These are phyloP conservation scores for Glycine soja DNA, from an alignment of 306 rosid species.

Conservation along the genomic window DNA sequence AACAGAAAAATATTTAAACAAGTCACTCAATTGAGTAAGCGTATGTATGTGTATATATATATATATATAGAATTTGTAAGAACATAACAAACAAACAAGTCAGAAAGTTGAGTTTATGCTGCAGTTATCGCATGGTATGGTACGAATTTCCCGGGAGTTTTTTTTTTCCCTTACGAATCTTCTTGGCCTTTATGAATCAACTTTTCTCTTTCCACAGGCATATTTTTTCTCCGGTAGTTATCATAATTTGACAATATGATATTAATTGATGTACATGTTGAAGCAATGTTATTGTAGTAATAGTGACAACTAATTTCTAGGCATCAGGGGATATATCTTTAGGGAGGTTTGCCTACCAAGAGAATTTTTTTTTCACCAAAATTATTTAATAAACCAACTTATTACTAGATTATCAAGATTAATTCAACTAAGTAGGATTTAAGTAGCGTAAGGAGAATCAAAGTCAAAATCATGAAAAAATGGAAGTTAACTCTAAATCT, in stretches of 20 bases:
- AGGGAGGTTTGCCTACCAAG: too few relatives aligned
- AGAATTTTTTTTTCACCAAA: too few relatives aligned
- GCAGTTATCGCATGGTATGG: neutral
- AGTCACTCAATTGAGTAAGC: neutral
- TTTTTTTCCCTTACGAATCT: neutral
- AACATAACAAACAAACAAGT: neutral
- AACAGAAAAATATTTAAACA: neutral
- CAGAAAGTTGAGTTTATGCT: neutral
- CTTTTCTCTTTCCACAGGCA: neutral
- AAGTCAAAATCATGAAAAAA: too few relatives aligned
- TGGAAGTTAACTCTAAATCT: too few relatives aligned
- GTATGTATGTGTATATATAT: neutral
- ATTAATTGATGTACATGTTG: neutral
- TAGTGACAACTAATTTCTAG: too few relatives aligned
- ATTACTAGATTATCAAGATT: too few relatives aligned
- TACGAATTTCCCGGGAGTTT: neutral
- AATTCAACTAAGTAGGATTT: too few relatives aligned
- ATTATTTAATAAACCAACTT: too few relatives aligned
- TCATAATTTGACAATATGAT: neutral
- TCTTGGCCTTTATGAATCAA: conserved; percentile 23
- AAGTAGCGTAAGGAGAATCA: too few relatives aligned
- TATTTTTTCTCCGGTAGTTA: neutral
- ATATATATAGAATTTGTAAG: neutral
- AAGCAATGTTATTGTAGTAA: too few relatives aligned
- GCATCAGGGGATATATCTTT: too few relatives aligned